Evolutionary conservation across 169 alveolate genomes (phyloP).

Genomic region (Cryptosporidium meleagridis): DNA sequence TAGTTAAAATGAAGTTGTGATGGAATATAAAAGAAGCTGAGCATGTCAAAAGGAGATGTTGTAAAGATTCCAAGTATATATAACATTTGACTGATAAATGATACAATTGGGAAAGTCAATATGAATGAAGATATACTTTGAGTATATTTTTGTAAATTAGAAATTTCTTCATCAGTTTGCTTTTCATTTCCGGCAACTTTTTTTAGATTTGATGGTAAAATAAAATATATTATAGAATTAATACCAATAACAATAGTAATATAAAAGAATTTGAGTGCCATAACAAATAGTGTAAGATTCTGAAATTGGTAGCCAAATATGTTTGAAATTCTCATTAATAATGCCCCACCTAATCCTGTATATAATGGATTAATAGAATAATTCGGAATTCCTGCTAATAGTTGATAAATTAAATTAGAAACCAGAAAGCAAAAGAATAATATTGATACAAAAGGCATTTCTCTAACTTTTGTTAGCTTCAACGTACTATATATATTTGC

Average conservation of each 20-base stretch:
- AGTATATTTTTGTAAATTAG: slow-evolving; percentile 41
- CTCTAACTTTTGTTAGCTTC: slow-evolving; percentile 54
- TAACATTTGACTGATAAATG: slow-evolving; percentile 62
- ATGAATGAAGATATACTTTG: slow-evolving; percentile 65
- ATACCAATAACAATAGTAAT: slow-evolving; percentile 4
- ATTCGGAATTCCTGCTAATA: slow-evolving; percentile 37
- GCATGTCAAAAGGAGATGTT: slow-evolving; percentile 66
- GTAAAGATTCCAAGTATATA: slow-evolving; percentile 42
- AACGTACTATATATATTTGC: slow-evolving; percentile 49
- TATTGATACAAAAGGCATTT: slow-evolving; percentile 59
- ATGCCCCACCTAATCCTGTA: slow-evolving; percentile 67
- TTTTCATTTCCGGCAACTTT: slow-evolving; percentile 7
- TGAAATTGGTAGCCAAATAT: slow-evolving; percentile 19
- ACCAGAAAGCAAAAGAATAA: slow-evolving; percentile 41
- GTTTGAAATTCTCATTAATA: slow-evolving; percentile 12
- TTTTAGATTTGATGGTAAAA: slow-evolving; percentile 44
- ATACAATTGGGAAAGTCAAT: slow-evolving; percentile 58
- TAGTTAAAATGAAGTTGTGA: slow-evolving; percentile 66
- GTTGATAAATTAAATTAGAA: slow-evolving; percentile 52
- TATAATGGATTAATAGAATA: slow-evolving; percentile 55
- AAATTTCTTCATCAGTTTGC: slow-evolving; percentile 52
- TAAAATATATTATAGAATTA: background rate
- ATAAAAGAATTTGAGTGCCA: slow-evolving; percentile 36
- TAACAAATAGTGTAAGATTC: slow-evolving; percentile 2
- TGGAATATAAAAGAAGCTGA: slow-evolving; percentile 65